Evolutionary conservation across 2,329 filamentous ascomycete species (phyloP), one percentile per base, ranked within the genome.

Genomic region (Neofusicoccum kwambonambiense): DNA sequence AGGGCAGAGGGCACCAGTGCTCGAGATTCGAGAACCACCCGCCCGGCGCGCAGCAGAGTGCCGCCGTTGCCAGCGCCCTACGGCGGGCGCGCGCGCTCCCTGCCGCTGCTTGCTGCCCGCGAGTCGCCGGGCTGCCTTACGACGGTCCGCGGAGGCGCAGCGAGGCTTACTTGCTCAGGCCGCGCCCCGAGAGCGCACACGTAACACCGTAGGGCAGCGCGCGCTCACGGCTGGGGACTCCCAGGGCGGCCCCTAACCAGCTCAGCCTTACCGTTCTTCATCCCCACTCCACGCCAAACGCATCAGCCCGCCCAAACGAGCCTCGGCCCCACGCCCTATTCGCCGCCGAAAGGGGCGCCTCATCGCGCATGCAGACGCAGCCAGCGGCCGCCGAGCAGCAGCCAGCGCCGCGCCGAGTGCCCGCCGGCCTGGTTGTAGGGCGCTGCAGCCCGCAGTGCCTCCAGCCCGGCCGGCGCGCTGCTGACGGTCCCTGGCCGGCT

Each of bases 181-280:
- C 37, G 51, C 35, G 52, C 52, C 37, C 52, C 52, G 52, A 57
- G 52, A 44, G 52, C 35, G 51, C 37, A 42, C 52, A 42, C 37
- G 52, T 57, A 57, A 57, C 52, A 41, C 52, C 37, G 37, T 47
- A 60, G 56, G 56, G 56, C 56, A 44, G 51, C 34, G 50, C 31
- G 51, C 51, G 51, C 34, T 54, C 51, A 51, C 47, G 47, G 47
- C 47, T 51, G 47, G 47, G 47, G 52, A 58, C 52, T 41, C 19
- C n/a, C 11, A 15, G 52, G 37, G 27, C 39, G 39, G 37, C 41
- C 56, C 56, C 56, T 60, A 60, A 47, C 56, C 27, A 60, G 56
- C 56, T 60, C 56, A 60, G 56, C 56, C 56, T 60, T 60, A 60
- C 44, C 47, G 56, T 45, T 45, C 56, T 60, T 45, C 56, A 45